Evolutionary conservation across 169 alveolate genomes (phyloP), one percentile per base, ranked within the genome.

Genomic region (Plasmodium malariae): DNA sequence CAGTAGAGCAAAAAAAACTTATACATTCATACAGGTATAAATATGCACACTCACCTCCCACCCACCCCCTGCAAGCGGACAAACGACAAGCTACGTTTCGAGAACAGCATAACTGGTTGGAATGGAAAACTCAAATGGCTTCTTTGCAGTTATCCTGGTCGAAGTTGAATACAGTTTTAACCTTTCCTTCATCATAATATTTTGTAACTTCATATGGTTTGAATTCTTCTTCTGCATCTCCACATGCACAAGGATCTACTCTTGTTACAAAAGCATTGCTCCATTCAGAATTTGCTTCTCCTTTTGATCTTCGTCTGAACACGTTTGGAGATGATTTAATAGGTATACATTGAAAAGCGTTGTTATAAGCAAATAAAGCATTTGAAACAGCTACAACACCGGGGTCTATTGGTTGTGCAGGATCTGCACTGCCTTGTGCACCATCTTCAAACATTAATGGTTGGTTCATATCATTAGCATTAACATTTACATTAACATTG

Each of bases 221-320:
- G 67, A 55, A 87, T 19, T 88, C 69, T 40, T 93, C 95, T 36
- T 89, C 92, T 11, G 92, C 89, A 6, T 74, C 73, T 7, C 62
- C 51, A 43, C 94, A 88, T 45, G 88, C 94, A 55, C 92, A 93
- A 4, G 93, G 93, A 73, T 93, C 95, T 19, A 89, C 83, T 32
- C 93, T 68, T 17, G 92, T 88, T 30, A 80, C 89, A 60, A 94
- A 95, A 37, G 97, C 97, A 67, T 95, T 95, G 49, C 96, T 90
- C 97, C 97, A 95, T 68, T 95, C 97, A 36, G 94, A 90, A 36
- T 65, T 74, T 24, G 93, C 71, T 86, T 95, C 97, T 19, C 97
- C 97, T 65, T 78, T 93, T 28, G 80, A 43, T 34, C 95, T 86
- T 37, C 97, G 85, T 19, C 97, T 55, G 48, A 94, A 91, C 17